A percentile compares a stretch with the other conserved stretches of the same genome.
Conservation (phyloP, 371 early-diverging fungal species). For the Thermomucor indicae-seudaticae region DNA sequence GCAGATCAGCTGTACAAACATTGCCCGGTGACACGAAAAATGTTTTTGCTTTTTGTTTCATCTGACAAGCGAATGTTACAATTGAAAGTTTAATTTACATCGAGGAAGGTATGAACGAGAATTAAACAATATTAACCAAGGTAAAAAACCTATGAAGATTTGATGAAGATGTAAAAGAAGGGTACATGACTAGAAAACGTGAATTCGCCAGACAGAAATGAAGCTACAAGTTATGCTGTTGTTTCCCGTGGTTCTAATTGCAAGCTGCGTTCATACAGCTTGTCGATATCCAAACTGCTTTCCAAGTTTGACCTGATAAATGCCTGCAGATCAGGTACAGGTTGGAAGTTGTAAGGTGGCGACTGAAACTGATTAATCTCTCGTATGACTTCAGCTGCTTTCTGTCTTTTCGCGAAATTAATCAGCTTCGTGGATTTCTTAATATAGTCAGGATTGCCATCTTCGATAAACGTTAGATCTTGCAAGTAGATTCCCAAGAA, state of each 20-base stretch:
- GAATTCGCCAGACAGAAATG: no score
- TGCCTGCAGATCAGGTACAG: constrained; percentile 74
- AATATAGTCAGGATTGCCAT: constrained; percentile 82
- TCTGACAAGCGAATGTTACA: no score
- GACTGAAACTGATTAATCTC: constrained; percentile 90
- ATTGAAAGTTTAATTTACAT: no score
- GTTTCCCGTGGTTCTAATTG: constrained; percentile 59
- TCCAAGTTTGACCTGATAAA: constrained; percentile 63
- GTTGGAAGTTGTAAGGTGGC: constrained; percentile 69
- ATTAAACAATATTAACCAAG: no score
- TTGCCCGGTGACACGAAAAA: no score
- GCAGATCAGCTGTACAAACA: no score
- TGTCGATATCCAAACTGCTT: constrained; percentile 54
- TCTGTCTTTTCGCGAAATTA: constrained; percentile 87
- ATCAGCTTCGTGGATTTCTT: constrained; percentile 57
- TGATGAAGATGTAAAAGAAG: neutral
- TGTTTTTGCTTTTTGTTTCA: no score
- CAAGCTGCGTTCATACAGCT: constrained; percentile 63
- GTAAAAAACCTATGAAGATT: neutral
- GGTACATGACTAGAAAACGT: neutral
- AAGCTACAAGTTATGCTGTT: neutral
- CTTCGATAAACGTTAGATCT: constrained; percentile 91
- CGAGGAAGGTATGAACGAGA: no score
- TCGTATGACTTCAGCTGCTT: constrained; percentile 82
- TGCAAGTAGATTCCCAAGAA: constrained; percentile 85